phyloP scores from a whole-genome alignment of 176 grass and related monocot species.

The Dactylis glomerata region DNA sequence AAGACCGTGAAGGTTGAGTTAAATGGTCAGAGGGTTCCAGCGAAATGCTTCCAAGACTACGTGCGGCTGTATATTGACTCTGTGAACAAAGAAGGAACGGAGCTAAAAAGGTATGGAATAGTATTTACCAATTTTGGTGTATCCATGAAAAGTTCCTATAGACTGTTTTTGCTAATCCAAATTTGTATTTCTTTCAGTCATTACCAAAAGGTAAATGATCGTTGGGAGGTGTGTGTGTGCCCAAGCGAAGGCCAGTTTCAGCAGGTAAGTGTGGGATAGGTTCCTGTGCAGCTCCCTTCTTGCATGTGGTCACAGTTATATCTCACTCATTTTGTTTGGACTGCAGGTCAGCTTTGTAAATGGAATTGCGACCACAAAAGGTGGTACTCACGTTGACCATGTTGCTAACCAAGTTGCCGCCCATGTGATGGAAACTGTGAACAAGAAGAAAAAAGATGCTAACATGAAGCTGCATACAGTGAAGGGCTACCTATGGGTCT shows the following conservation, averaged over 20 bases:
- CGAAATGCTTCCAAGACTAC: slow-evolving; percentile 64
- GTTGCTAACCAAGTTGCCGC: slow-evolving; percentile 74
- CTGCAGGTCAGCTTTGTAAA: slow-evolving; percentile 94
- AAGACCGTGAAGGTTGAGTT: slow-evolving; percentile 87
- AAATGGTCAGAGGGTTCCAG: slow-evolving; percentile 56
- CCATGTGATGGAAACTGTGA: slow-evolving; percentile 58
- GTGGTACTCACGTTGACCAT: slow-evolving; percentile 86
- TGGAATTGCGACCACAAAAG: slow-evolving; percentile 78
- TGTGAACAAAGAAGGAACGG: slow-evolving; percentile 32
- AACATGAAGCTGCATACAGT: slow-evolving; percentile 74
- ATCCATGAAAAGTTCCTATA: background rate
- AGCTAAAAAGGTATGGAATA: slow-evolving; percentile 36
- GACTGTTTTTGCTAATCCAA: background rate
- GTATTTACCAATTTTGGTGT: background rate
- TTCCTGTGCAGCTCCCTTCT: background rate
- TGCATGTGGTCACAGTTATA: background rate
- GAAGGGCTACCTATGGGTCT: slow-evolving; percentile 85
- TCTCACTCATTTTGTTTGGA: background rate
- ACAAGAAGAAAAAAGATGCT: slow-evolving; percentile 94
- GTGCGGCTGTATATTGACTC: slow-evolving; percentile 61
- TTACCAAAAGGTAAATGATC: slow-evolving; percentile 57
- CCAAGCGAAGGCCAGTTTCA: slow-evolving; percentile 94
- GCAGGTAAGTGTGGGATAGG: slow-evolving; percentile 40
- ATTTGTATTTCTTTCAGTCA: slow-evolving; percentile 35
- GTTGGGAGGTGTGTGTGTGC: slow-evolving; percentile 83